Evolutionary conservation across 768 basidiomycete species (phyloP).

Genomic region (Hypsizygus marmoreus): DNA sequence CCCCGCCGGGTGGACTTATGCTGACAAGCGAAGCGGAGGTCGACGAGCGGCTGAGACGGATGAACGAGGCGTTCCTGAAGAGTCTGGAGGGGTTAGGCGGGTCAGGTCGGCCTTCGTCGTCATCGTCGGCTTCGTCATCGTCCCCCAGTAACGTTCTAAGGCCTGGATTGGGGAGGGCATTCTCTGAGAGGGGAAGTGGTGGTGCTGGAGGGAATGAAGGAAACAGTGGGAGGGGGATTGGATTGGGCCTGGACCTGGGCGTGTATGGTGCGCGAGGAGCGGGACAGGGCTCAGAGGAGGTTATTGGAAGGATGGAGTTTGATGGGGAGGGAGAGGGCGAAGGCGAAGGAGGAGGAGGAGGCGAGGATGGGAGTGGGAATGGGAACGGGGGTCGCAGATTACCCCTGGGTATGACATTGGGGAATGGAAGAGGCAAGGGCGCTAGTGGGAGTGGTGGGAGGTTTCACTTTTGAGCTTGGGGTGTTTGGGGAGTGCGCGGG

Average conservation of each 20-base stretch:
- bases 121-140: not conserved
- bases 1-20: conserved; percentile 48
- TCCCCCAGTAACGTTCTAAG: not conserved
- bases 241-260: not conserved
- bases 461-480: conserved; percentile 5
- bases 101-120: not conserved
- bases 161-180: not conserved
- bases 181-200: not conserved
- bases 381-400: not conserved
- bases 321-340: conserved; percentile 13
- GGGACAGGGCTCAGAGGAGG: conserved; percentile 19
- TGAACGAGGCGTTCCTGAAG: conserved; percentile 69
- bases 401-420: no score
- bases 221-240: not conserved
- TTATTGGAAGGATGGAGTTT: conserved; percentile 21
- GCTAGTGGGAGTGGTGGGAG: not conserved
- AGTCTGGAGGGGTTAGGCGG: conserved; percentile 57
- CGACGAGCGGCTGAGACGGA: conserved; percentile 60
- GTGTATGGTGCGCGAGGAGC: not conserved
- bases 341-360: conserved; percentile 5
- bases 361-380: no score
- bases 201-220: not conserved
- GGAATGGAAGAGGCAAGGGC: not conserved
- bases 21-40: conserved; percentile 68
- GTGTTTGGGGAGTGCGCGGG: no score